These are phyloP conservation scores for Hebeloma cylindrosporum DNA, from an alignment of 768 basidiomycete species.

Conservation along the genomic window DNA sequence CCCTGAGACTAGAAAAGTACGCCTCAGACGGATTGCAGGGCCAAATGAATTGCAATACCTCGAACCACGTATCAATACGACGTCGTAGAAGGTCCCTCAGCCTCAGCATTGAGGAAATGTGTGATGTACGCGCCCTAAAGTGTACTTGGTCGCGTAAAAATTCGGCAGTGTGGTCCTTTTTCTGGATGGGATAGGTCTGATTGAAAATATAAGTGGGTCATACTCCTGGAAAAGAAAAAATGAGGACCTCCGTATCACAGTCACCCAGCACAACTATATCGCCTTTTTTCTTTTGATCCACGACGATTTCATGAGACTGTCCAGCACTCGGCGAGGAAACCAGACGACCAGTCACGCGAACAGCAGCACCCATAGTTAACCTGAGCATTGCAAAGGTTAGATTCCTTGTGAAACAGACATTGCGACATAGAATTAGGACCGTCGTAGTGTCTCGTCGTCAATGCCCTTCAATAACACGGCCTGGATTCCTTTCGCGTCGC, in stretches of 20 bases:
- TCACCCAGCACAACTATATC: slow-evolving; percentile 42
- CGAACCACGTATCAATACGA: slow-evolving; percentile 66
- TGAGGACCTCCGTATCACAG: slow-evolving; percentile 43
- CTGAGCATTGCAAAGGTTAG: slow-evolving; percentile 26
- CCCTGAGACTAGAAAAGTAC: slow-evolving; percentile 59
- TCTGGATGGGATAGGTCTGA: slow-evolving; percentile 90
- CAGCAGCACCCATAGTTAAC: slow-evolving; percentile 42
- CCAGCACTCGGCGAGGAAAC: slow-evolving; percentile 44
- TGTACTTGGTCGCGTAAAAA: slow-evolving; percentile 86
- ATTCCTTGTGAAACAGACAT: slow-evolving; percentile 21
- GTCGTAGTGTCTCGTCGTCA: slow-evolving; percentile 26
- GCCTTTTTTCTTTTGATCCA: slow-evolving; percentile 33
- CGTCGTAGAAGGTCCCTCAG: slow-evolving; percentile 60
- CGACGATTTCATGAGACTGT: slow-evolving; percentile 49
- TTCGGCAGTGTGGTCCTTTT: slow-evolving; percentile 75
- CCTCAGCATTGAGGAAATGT: slow-evolving; percentile 72
- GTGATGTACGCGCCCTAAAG: slow-evolving; percentile 78
- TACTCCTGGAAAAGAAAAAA: background rate
- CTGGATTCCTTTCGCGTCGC: slow-evolving; percentile 67
- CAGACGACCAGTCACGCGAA: slow-evolving; percentile 44
- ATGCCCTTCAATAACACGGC: slow-evolving; percentile 62
- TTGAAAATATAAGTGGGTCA: slow-evolving; percentile 2
- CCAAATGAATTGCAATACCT: slow-evolving; percentile 41
- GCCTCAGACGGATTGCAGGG: slow-evolving; percentile 3
- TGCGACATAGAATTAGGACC: slow-evolving; percentile 13